These are phyloP conservation scores for Purshia tridentata DNA, from an alignment of 306 rosid species.

Conservation along the genomic window DNA sequence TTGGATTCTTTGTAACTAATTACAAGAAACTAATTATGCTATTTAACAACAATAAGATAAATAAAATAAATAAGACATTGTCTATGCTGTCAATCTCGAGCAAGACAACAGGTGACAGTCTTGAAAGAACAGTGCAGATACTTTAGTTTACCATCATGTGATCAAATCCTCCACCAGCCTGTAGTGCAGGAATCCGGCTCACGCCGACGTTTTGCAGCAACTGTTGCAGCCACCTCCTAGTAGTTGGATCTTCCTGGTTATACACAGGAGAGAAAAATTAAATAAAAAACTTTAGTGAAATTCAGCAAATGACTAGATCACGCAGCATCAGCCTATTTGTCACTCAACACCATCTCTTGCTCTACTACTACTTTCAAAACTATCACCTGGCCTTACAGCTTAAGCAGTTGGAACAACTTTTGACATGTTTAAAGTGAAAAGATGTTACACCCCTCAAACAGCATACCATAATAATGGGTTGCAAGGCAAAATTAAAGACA, in stretches of 20 bases:
- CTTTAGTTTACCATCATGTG: conserved; percentile 44
- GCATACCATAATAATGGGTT: background rate
- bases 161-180: conserved; percentile 61
- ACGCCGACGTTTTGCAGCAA: conserved; percentile 65
- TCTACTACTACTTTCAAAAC: no score
- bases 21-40: conserved; percentile 1
- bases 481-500: background rate
- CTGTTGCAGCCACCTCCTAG: conserved; percentile 68
- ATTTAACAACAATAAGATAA: conserved; percentile 1
- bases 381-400: no score
- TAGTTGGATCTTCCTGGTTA: conserved; percentile 68
- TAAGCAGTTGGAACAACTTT: no score
- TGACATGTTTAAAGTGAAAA: no score
- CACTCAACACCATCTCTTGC: background rate
- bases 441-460: no score
- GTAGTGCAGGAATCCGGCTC: conserved; percentile 45
- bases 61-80: background rate
- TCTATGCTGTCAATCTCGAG: background rate
- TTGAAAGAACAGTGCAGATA: no score
- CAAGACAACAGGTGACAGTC: background rate
- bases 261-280: background rate
- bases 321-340: background rate
- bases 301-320: background rate
- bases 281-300: no score
- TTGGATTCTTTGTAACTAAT: no score